Conservation (phyloP, 208 protist species). For the Herpetomonas tarakana region DNA sequence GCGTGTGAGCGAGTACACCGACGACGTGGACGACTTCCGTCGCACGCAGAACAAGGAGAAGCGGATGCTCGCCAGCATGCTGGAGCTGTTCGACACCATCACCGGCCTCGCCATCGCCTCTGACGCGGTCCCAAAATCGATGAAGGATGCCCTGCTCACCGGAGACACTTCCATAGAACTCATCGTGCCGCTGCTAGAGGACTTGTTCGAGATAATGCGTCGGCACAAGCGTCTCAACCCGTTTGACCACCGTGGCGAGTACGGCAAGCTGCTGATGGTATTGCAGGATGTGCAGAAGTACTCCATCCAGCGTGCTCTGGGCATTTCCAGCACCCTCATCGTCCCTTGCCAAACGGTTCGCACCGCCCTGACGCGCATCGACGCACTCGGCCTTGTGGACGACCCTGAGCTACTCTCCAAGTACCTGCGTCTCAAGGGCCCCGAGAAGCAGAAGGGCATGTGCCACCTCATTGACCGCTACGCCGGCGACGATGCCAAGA, state of each 20-base stretch:
- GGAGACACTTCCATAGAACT: conserved; percentile 29
- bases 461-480: conserved; percentile 52
- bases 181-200: conserved; percentile 71
- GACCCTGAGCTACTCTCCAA: conserved; percentile 65
- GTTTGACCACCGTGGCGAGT: conserved; percentile 89
- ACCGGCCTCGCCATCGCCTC: conserved; percentile 77
- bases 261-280: conserved; percentile 97
- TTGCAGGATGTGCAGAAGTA: conserved; percentile 90
- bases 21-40: conserved; percentile 84
- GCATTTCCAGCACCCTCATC: conserved; percentile 55
- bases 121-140: conserved; percentile 49
- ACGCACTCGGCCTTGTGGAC: conserved; percentile 46
- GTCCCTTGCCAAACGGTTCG: conserved; percentile 88
- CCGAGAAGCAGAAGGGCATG: conserved; percentile 58
- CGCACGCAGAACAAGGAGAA: conserved; percentile 42
- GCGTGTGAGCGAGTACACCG: conserved; percentile 89
- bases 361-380: conserved; percentile 39
- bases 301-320: conserved; percentile 44
- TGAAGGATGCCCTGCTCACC: conserved; percentile 51
- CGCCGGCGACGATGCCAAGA: conserved; percentile 23
- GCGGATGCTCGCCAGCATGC: conserved; percentile 54
- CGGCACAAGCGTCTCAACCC: conserved; percentile 98
- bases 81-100: conserved; percentile 77
- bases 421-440: conserved; percentile 32
- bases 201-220: conserved; percentile 94